A percentile compares a stretch with the other conserved stretches of the same genome.
Evolutionary conservation across 1,139 yeast genomes (phyloP).

Genomic region (Magnusiomyces sp.): DNA sequence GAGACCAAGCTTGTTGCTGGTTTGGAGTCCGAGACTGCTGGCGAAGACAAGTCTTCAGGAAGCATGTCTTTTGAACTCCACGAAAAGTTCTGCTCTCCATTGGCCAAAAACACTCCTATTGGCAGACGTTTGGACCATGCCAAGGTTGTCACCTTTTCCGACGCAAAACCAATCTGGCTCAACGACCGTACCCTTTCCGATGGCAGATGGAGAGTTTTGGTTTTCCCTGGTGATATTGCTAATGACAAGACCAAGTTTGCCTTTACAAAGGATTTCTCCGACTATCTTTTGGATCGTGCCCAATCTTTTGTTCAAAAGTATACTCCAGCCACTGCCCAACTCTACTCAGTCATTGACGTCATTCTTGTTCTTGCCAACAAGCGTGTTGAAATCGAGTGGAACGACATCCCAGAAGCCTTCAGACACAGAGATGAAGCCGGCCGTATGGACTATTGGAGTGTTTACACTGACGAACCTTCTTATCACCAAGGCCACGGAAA

Average conservation of each 20-base stretch:
- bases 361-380: conserved; percentile 25
- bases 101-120: conserved; percentile 27
- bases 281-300: conserved; percentile 18
- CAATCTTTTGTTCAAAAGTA: conserved; percentile 22
- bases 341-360: conserved; percentile 27
- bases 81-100: conserved; percentile 10
- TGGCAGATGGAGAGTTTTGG: conserved; percentile 28
- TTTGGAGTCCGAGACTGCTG: background rate
- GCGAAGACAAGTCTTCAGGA: background rate
- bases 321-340: conserved; percentile 26
- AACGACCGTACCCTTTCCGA: conserved; percentile 28
- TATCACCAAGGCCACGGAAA: conserved; percentile 25
- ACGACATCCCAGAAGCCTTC: conserved; percentile 30
- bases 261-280: conserved; percentile 19
- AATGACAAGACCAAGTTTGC: conserved; percentile 13
- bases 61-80: conserved; percentile 7
- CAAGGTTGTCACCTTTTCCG: conserved; percentile 26
- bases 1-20: background rate
- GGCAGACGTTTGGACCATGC: conserved; percentile 29
- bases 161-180: conserved; percentile 26
- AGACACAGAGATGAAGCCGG: conserved; percentile 27
- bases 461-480: conserved; percentile 25
- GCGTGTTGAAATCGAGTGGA: conserved; percentile 24
- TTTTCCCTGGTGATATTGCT: conserved; percentile 28
- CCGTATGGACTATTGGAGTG: conserved; percentile 32